Evolutionary conservation across 176 grass and related monocot genomes (phyloP), one percentile per base, ranked within the genome.

Genomic region (Eleusine indica): DNA sequence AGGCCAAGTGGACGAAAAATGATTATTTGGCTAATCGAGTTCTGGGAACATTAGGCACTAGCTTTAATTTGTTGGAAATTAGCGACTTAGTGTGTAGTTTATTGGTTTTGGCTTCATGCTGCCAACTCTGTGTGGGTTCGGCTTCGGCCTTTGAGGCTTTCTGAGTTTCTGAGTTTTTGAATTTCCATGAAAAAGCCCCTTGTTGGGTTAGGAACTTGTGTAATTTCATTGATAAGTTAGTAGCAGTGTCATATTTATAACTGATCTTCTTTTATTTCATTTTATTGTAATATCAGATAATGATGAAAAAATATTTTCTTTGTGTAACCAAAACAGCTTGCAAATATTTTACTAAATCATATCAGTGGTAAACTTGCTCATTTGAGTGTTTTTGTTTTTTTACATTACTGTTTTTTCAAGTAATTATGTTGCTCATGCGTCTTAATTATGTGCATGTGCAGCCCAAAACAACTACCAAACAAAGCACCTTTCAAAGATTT

Each of bases 401-500:
- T 35, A 71, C 21, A 22, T 79, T 41, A 61, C 60, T 67, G 9
- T 9, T 51, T 74, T 66, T 35, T 28, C 66, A 66, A 80, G 19
- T 39, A 77, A 40, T 51, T 16, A 25, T 82, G 22, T 18, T 82
- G 78, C 48, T 87, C 19, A 78, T 30, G 18, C 19, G 9, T 37
- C 44, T 90, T 0, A 51, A 41, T 87, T 84, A 74, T 84, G 48
- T 92, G 68, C 73, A 84, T 46, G 15, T 98, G 93, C 96, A 99
- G 96, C 96, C 58, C 86, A 99, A 68, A 95, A 96, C 74, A 99
- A 92, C 80, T 86, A 79, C 74, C 86, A 92, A 43, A 99, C 93
- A 41, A 99, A 88, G 67, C 96, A 99, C 88, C 91, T 99, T 70
- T 84, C 89, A 71, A 99, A 96, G 85, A 91, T 99, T 81, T 90